Percentiles rank a stretch among this genome's conserved stretches.
Evolutionary conservation across 176 grass and related monocot genomes (phyloP).

Genomic region (Avena eriantha): DNA sequence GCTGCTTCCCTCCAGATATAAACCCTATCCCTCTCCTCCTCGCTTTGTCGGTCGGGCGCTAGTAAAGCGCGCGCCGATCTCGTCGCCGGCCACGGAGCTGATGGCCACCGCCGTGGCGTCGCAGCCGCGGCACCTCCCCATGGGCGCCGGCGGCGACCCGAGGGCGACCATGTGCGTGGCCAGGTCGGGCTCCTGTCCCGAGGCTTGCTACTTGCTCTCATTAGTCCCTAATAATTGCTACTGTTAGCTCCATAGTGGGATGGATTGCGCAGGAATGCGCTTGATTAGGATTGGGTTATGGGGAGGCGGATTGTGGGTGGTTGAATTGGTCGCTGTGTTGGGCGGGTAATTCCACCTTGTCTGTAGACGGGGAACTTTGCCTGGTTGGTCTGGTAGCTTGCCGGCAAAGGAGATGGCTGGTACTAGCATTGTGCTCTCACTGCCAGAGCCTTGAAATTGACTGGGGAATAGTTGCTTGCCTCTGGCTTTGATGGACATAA

Average conservation of each 20-base stretch:
- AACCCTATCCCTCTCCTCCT: slow-evolving; percentile 53
- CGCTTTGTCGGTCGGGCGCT: slow-evolving; percentile 18
- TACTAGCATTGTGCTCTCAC: slow-evolving; percentile 36
- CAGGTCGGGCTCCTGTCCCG: slow-evolving; percentile 35
- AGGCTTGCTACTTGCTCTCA: background rate
- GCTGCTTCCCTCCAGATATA: slow-evolving; percentile 55
- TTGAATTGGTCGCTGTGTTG: background rate
- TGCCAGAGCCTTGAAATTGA: background rate
- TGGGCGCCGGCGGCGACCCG: slow-evolving; percentile 46
- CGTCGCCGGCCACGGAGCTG: slow-evolving; percentile 14
- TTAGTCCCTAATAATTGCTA: slow-evolving; percentile 6
- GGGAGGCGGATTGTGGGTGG: background rate
- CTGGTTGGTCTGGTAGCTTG: background rate
- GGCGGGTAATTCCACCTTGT: background rate
- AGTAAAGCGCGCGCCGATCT: slow-evolving; percentile 8
- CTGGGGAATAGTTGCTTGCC: background rate
- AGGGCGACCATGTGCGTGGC: slow-evolving; percentile 43
- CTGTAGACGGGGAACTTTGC: background rate
- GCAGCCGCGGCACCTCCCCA: slow-evolving; percentile 51
- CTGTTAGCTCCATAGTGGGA: background rate
- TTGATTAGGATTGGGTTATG: slow-evolving; percentile 5
- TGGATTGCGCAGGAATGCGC: slow-evolving; percentile 14
- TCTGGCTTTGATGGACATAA: background rate
- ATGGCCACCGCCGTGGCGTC: slow-evolving; percentile 59
- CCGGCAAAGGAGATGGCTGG: background rate